A percentile compares a stretch with the other conserved stretches of the same genome.
Evolutionary conservation across 106 monocot genomes (phyloP).

Genomic region (Dendrobium nobile): DNA sequence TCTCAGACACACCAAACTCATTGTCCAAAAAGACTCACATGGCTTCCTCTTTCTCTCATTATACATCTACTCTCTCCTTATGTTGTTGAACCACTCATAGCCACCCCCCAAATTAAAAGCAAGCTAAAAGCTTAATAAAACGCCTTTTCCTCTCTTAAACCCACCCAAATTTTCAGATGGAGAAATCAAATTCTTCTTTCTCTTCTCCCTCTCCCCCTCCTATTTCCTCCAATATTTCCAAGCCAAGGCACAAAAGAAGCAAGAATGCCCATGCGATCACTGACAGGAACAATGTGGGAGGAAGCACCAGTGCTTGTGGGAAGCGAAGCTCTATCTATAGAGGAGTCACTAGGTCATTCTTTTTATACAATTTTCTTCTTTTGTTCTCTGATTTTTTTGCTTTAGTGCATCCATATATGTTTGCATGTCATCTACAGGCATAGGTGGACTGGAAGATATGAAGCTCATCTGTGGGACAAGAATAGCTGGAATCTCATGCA

Average conservation of each 20-base stretch:
- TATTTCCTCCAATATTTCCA: constrained; percentile 1
- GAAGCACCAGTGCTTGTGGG: constrained; percentile 2
- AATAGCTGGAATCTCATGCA: constrained; percentile 6
- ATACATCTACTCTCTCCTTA: not conserved
- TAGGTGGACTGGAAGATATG: constrained; percentile 27
- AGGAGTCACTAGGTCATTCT: constrained; percentile 63
- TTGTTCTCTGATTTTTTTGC: not conserved
- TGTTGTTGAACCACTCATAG: constrained; percentile 10
- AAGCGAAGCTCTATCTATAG: constrained; percentile 70
- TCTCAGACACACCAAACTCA: not conserved
- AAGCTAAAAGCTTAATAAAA: not conserved
- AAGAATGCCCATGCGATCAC: not conserved
- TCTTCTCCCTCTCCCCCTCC: constrained; percentile 6
- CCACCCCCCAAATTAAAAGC: not conserved
- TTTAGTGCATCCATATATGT: not conserved
- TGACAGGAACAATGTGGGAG: constrained; percentile 8
- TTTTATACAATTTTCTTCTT: not conserved
- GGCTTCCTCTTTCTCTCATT: not conserved
- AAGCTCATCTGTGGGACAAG: constrained; percentile 33
- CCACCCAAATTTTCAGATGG: constrained; percentile 10
- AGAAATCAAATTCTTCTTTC: constrained; percentile 7
- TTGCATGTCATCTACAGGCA: constrained; percentile 16
- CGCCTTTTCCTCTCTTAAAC: not conserved
- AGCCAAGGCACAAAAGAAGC: constrained; percentile 18
- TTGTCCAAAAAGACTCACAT: not conserved